Evolutionary conservation across 108 stramenopile genomes (phyloP).

Genomic region (Cyclotella sp.): DNA sequence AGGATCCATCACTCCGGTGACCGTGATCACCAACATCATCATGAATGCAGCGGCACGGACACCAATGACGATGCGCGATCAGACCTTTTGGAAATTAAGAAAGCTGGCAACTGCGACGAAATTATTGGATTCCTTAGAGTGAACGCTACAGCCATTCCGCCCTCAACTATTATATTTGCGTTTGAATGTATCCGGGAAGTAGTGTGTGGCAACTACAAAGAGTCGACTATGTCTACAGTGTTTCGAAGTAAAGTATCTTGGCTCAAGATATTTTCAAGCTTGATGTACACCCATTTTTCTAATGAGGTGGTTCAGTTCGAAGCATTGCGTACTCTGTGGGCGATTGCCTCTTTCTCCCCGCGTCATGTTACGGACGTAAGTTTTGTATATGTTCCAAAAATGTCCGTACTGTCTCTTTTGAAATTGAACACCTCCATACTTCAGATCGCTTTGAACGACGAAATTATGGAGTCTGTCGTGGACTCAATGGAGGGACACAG

Average conservation of each 20-base stretch:
- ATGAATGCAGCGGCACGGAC: background rate
- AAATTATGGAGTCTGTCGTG: slow-evolving; percentile 19
- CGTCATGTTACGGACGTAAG: slow-evolving; percentile 13
- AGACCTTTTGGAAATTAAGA: background rate
- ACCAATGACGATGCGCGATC: background rate
- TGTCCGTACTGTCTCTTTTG: no score
- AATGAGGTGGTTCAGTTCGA: slow-evolving; percentile 30
- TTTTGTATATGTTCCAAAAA: no score
- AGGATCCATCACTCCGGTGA: no score
- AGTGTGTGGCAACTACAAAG: background rate
- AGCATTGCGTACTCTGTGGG: slow-evolving; percentile 28
- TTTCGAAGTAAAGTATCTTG: slow-evolving; percentile 8
- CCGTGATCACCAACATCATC: no score
- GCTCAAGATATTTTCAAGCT: slow-evolving; percentile 7
- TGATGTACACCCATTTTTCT: slow-evolving; percentile 9
- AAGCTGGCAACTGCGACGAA: slow-evolving; percentile 4
- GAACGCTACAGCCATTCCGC: background rate
- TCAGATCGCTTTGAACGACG: slow-evolving; percentile 8
- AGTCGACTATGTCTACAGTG: background rate
- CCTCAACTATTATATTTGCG: background rate
- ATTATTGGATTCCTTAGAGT: slow-evolving; percentile 12
- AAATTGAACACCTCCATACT: no score
- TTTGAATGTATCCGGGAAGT: slow-evolving; percentile 13
- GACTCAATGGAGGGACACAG: slow-evolving; percentile 24
- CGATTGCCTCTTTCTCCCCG: slow-evolving; percentile 5